Evolutionary conservation across 306 rosid species (phyloP), one percentile per base, ranked within the genome.

Genomic region (Potentilla sterilis): DNA sequence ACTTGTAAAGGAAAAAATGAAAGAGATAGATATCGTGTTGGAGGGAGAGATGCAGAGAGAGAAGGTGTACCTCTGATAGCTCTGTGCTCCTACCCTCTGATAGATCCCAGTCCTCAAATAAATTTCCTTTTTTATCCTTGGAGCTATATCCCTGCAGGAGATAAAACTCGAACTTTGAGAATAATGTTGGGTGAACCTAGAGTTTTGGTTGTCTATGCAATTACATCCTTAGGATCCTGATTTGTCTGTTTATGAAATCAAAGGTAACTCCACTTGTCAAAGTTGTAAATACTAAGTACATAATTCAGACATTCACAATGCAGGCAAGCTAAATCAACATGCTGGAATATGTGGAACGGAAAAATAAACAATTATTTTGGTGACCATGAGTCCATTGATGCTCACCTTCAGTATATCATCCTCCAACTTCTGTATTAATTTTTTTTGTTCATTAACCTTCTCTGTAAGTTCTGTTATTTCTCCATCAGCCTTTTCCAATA

Each of bases 31-130:
- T 11, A 24, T 3, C 14, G 7, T 13, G 73, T 14, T 40, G 3
- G 28, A 18, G 43, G 59, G 46, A 70, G 34, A 42, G 46, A 49
- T 1, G 44, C 34, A 38, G 67, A 37, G 13, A 40, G 44, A 42
- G 41, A 67, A 58, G 40, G 76, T 15, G 76, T 78, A 95, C 99
- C 99, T 90, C 97, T 83, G 96, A 74, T 73, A 84, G 78, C 54
- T 95, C 98, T 64, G 81, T 72, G 22, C 92, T 87, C 77, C 93
- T 89, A 38, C 86, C 82, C 74, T 95, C 99, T 21, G 97, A 90
- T 81, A 95, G 93, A 88, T 95, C 97, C 99, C 99, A 95, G 72
- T 95, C 97, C 74, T 92, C 97, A 82, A 88, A 90, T 61, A 90
- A 84, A 79, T 51, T 83, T 69, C 91, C 89, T 79, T 84, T 95